Conservation (phyloP, 352 stramenopile genomes). For the Pythium grandisporangium region DNA sequence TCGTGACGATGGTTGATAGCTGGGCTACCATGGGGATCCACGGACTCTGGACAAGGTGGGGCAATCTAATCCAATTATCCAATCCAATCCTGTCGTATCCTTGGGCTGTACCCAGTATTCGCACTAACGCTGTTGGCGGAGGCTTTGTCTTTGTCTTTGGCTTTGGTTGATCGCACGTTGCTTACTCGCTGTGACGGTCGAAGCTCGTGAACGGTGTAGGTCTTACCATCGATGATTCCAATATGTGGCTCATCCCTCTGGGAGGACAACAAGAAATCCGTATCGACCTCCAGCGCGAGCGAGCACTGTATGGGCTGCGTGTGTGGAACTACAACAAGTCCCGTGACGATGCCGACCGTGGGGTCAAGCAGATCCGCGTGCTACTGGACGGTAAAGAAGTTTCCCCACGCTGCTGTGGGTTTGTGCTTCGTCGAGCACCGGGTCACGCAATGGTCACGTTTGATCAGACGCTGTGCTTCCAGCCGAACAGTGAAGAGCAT, state of each 20-base stretch:
- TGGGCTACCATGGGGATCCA: conserved; percentile 69
- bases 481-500: conserved; percentile 6
- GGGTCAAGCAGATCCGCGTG: conserved; percentile 52
- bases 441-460: conserved; percentile 64
- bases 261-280: conserved; percentile 26
- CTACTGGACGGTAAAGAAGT: conserved; percentile 35
- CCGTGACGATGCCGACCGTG: conserved; percentile 53
- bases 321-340: conserved; percentile 85
- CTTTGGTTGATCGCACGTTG: no score
- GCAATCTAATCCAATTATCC: no score
- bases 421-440: conserved; percentile 74
- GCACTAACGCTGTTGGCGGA: neutral
- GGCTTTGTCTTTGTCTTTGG: no score
- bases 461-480: conserved; percentile 50
- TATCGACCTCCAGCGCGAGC: conserved; percentile 45
- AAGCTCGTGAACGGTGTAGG: conserved; percentile 78
- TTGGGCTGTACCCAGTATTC: neutral
- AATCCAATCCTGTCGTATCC: neutral
- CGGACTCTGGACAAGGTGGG: conserved; percentile 82
- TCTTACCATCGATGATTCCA: conserved; percentile 79
- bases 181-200: no score
- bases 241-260: conserved; percentile 87
- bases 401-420: conserved; percentile 41
- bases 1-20: no score
- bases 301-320: conserved; percentile 51